phyloP scores from a whole-genome alignment of 768 basidiomycete species.

The Boletus rubroflammeus region DNA sequence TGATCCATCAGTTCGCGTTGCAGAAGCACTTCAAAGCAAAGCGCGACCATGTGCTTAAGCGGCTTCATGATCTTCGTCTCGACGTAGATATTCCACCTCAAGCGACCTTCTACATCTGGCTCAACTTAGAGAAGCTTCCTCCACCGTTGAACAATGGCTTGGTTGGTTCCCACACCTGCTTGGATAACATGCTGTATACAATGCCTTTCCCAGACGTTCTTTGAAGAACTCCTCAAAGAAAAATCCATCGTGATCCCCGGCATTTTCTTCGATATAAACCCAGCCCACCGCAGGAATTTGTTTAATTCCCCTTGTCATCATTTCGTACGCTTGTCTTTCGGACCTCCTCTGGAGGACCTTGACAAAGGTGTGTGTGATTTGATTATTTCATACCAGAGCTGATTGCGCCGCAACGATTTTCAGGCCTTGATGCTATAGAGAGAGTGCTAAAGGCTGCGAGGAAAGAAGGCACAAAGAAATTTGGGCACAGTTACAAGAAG shows the following conservation, averaged over 20 bases:
- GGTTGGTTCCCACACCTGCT: constrained; percentile 38
- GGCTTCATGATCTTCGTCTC: constrained; percentile 76
- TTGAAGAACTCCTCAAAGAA: constrained; percentile 89
- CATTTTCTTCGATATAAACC: constrained; percentile 82
- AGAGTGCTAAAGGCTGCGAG: constrained; percentile 70
- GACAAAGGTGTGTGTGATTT: constrained; percentile 54
- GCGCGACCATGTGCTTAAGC: constrained; percentile 81
- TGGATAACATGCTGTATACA: not conserved
- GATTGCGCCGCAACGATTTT: not conserved
- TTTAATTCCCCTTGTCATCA: constrained; percentile 90
- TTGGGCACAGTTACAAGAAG: constrained; percentile 73
- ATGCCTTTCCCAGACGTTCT: constrained; percentile 64
- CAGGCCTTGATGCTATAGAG: constrained; percentile 83
- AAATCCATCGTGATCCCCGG: constrained; percentile 90
- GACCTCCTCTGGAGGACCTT: constrained; percentile 74
- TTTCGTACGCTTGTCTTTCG: constrained; percentile 85
- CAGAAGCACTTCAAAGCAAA: constrained; percentile 90
- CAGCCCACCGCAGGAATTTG: constrained; percentile 79
- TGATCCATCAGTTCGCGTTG: constrained; percentile 55
- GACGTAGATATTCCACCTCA: constrained; percentile 73
- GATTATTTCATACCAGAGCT: not conserved
- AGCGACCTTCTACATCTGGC: constrained; percentile 94
- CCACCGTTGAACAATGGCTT: constrained; percentile 85
- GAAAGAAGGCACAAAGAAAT: constrained; percentile 52
- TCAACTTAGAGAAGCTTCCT: constrained; percentile 77